A percentile compares a stretch with the other conserved stretches of the same genome.
Conservation (phyloP, 2,329 filamentous ascomycete genomes). For the Raffaelea arxii region DNA sequence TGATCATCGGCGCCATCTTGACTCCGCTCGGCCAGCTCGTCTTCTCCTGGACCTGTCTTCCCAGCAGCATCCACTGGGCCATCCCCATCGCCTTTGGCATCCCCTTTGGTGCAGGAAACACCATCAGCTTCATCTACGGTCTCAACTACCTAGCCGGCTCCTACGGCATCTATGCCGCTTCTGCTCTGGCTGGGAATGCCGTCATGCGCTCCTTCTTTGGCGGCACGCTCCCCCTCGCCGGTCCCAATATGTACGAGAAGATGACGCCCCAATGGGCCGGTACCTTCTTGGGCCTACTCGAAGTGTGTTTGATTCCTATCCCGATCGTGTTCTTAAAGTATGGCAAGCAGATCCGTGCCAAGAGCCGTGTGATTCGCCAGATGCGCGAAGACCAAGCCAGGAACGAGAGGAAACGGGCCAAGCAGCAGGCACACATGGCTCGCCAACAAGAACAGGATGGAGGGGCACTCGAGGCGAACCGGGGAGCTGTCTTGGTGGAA, state of each 20-base stretch:
- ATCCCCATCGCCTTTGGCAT: constrained; percentile 65
- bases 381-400: constrained; percentile 31
- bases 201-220: constrained; percentile 60
- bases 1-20: constrained; percentile 66
- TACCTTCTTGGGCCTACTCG: constrained; percentile 59
- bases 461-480: too few relatives aligned
- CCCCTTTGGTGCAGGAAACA: constrained; percentile 67
- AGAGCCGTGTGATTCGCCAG: constrained; percentile 32
- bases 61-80: constrained; percentile 68
- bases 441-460: constrained; percentile 4
- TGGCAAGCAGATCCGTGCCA: constrained; percentile 36
- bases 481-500: too few relatives aligned
- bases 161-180: constrained; percentile 70
- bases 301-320: constrained; percentile 63
- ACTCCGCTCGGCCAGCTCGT: constrained; percentile 72
- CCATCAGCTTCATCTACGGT: constrained; percentile 67
- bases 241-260: constrained; percentile 55
- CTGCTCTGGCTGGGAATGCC: constrained; percentile 65
- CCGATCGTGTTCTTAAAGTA: constrained; percentile 62
- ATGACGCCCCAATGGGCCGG: constrained; percentile 67
- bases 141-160: constrained; percentile 65
- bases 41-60: constrained; percentile 83
- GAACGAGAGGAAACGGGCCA: constrained; percentile 16
- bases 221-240: constrained; percentile 61
- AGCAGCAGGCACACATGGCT: constrained; percentile 11